Percentiles rank a stretch among this genome's conserved stretches.
Evolutionary conservation across 2,329 filamentous ascomycete genomes (phyloP).

Genomic region (Coniochaeta ligniaria): DNA sequence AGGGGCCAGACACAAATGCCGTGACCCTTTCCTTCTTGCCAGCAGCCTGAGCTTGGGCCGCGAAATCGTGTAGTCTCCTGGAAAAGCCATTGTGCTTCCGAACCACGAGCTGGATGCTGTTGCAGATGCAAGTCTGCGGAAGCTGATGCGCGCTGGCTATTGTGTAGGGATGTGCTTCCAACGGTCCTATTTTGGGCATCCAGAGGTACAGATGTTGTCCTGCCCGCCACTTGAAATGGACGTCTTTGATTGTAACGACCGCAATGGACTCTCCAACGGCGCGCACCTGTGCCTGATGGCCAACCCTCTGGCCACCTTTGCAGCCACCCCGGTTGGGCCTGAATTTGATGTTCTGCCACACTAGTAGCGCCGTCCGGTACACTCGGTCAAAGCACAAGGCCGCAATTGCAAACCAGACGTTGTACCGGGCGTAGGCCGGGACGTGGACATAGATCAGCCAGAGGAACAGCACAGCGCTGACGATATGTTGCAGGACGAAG

Average conservation of each 20-base stretch:
- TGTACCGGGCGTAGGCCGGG: slow-evolving; percentile 49
- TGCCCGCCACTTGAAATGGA: slow-evolving; percentile 50
- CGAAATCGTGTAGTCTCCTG: slow-evolving; percentile 40
- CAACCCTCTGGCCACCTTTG: slow-evolving; percentile 39
- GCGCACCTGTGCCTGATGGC: slow-evolving; percentile 42
- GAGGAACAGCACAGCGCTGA: slow-evolving; percentile 53
- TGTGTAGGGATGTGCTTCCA: slow-evolving; percentile 55
- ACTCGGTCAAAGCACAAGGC: slow-evolving; percentile 56
- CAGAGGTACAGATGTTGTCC: slow-evolving; percentile 57
- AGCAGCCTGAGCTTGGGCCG: slow-evolving; percentile 24
- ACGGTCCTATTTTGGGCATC: slow-evolving; percentile 44
- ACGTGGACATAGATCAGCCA: slow-evolving; percentile 59
- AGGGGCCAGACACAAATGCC: slow-evolving; percentile 48
- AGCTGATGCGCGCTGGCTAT: slow-evolving; percentile 49
- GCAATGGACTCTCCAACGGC: slow-evolving; percentile 45
- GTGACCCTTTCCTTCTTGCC: slow-evolving; percentile 26
- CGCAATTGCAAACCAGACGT: slow-evolving; percentile 59
- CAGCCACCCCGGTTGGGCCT: slow-evolving; percentile 32
- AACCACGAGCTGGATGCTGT: slow-evolving; percentile 52
- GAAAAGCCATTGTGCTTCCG: slow-evolving; percentile 52
- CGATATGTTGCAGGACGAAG: slow-evolving; percentile 62
- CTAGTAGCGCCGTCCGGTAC: slow-evolving; percentile 38
- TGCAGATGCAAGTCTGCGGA: slow-evolving; percentile 45
- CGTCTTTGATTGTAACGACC: slow-evolving; percentile 51
- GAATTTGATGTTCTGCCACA: slow-evolving; percentile 46